A percentile compares a stretch with the other conserved stretches of the same genome.
These are phyloP conservation scores for Halenospora varia DNA, from an alignment of 495 filamentous ascomycete genomes.

Conservation along the genomic window DNA sequence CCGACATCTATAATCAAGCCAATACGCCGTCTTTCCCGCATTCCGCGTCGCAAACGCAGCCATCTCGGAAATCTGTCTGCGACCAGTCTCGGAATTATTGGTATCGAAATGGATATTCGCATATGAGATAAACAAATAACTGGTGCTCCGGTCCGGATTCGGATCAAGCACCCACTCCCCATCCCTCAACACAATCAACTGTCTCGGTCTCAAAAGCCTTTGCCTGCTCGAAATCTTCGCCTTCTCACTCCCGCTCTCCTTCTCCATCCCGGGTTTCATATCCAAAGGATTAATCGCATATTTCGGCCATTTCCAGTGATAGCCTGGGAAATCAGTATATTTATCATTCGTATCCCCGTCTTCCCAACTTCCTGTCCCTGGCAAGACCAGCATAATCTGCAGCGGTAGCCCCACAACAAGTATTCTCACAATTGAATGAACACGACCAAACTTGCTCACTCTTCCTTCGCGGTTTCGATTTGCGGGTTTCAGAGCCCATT, in stretches of 20 bases:
- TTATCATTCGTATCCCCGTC: slow-evolving; percentile 3
- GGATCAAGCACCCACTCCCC: slow-evolving; percentile 10
- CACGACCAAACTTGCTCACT: neutral
- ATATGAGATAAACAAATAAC: slow-evolving; percentile 23
- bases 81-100: slow-evolving; percentile 8
- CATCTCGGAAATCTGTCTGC: slow-evolving; percentile 12
- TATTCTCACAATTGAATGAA: neutral
- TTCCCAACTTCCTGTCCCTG: neutral
- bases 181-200: slow-evolving; percentile 7
- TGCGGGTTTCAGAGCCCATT: neutral
- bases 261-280: neutral
- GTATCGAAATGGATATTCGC: slow-evolving; percentile 16
- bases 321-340: slow-evolving; percentile 10
- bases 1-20: slow-evolving; percentile 27
- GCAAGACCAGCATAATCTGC: neutral
- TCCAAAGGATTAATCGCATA: slow-evolving; percentile 18
- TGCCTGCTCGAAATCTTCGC: neutral
- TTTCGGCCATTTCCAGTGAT: slow-evolving; percentile 18
- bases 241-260: neutral
- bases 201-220: slow-evolving; percentile 11
- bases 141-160: neutral
- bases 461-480: neutral
- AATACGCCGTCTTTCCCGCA: slow-evolving; percentile 32
- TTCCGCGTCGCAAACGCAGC: slow-evolving; percentile 15
- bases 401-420: slow-evolving; percentile 3